A percentile compares a stretch with the other conserved stretches of the same genome.
Evolutionary conservation across 805 yeast species (phyloP).

Genomic region (Scheffersomyces stipitis): DNA sequence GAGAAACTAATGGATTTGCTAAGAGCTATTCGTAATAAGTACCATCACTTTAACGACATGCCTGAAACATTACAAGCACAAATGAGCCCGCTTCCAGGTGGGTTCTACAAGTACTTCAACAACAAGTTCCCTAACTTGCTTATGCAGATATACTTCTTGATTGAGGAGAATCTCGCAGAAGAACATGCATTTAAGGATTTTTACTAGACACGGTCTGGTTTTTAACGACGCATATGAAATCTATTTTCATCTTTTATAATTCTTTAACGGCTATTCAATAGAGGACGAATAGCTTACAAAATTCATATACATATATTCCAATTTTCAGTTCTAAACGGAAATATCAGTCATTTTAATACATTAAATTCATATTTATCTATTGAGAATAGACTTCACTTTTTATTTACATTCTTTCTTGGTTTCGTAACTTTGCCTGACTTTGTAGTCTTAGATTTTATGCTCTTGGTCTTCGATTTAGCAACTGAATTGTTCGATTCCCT

Average conservation of each 20-base stretch:
- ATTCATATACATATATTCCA: no score
- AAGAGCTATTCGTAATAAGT: conserved; percentile 88
- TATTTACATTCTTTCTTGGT: conserved; percentile 3
- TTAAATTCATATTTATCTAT: no score
- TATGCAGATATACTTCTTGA: conserved; percentile 69
- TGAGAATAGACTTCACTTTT: no score
- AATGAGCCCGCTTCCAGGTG: conserved; percentile 82
- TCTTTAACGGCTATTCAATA: no score
- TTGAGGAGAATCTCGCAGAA: conserved; percentile 53
- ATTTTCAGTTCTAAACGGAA: no score
- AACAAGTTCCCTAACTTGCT: conserved; percentile 73
- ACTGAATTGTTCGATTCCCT: neutral
- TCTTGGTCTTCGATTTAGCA: conserved; percentile 2
- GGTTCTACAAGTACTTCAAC: conserved; percentile 77
- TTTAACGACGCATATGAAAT: conserved; percentile 8
- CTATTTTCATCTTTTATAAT: neutral
- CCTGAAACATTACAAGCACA: conserved; percentile 62
- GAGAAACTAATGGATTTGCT: conserved; percentile 79
- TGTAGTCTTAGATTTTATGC: neutral
- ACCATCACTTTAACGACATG: conserved; percentile 91
- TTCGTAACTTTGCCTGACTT: conserved; percentile 4
- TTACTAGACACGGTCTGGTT: conserved; percentile 14
- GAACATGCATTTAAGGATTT: conserved; percentile 58
- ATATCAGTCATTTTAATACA: no score
- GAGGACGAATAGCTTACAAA: no score